Conservation (phyloP, 2,329 filamentous ascomycete species). For the Coccinonectria pachysandricola region DNA sequence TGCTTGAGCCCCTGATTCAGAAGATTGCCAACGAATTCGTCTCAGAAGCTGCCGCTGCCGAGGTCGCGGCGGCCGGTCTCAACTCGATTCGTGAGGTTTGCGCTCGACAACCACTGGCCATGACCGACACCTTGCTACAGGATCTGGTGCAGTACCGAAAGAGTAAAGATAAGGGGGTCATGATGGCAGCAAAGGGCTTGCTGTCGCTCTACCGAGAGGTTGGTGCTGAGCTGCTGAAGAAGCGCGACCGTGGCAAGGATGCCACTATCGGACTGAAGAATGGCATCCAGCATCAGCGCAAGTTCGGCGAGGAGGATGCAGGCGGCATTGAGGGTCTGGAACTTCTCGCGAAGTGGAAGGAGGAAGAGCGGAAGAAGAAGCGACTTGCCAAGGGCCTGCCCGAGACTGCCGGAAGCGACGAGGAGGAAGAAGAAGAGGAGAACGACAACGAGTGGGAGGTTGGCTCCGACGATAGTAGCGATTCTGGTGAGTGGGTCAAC, state of each 20-base stretch:
- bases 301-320: conserved; percentile 70
- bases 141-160: conserved; percentile 93
- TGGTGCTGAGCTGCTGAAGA: conserved; percentile 77
- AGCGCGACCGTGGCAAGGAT: conserved; percentile 83
- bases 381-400: conserved; percentile 57
- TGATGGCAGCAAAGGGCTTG: conserved; percentile 94
- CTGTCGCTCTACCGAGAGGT: conserved; percentile 87
- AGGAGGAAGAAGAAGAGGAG: conserved; percentile 46
- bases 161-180: conserved; percentile 97
- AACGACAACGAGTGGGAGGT: conserved; percentile 52
- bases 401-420: conserved; percentile 50
- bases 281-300: conserved; percentile 64
- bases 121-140: conserved; percentile 90
- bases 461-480: conserved; percentile 48
- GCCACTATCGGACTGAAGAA: conserved; percentile 72
- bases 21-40: conserved; percentile 99
- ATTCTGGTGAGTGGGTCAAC: conserved; percentile 87
- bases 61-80: conserved; percentile 84
- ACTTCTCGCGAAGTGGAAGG: conserved; percentile 85
- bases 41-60: conserved; percentile 80
- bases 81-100: conserved; percentile 95
- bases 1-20: conserved; percentile 76
- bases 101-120: conserved; percentile 84
- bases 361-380: conserved; percentile 71
- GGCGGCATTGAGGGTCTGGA: conserved; percentile 89